Evolutionary conservation across 345 rosid genomes (phyloP).

Genomic region (Salix caprea): DNA sequence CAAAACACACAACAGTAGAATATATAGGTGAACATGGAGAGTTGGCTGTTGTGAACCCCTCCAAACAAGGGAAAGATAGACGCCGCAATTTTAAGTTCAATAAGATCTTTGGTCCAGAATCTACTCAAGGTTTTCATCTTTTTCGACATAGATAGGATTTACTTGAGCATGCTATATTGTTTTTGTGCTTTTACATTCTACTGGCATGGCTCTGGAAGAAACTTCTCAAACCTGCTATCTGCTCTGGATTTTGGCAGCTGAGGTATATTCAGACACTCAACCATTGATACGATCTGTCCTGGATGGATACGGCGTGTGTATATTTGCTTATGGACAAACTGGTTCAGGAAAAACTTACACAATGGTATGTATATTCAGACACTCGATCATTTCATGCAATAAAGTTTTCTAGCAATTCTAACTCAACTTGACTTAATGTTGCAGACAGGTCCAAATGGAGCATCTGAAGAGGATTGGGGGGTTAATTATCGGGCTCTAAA

Average conservation of each 20-base stretch:
- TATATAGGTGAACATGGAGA: constrained; percentile 74
- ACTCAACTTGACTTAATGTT: constrained; percentile 6
- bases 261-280: constrained; percentile 68
- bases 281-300: constrained; percentile 70
- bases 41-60: constrained; percentile 58
- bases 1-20: constrained; percentile 51
- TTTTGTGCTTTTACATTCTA: neutral
- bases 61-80: constrained; percentile 75
- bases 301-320: constrained; percentile 87
- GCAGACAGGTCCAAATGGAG: constrained; percentile 66
- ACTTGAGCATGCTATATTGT: constrained; percentile 3
- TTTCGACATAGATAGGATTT: neutral
- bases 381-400: neutral
- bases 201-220: neutral
- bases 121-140: constrained; percentile 71
- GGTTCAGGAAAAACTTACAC: constrained; percentile 96
- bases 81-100: constrained; percentile 65
- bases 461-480: constrained; percentile 76
- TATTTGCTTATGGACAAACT: constrained; percentile 98
- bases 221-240: constrained; percentile 12
- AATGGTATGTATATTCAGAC: constrained; percentile 44
- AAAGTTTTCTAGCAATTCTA: neutral
- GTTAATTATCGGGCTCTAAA: constrained; percentile 83
- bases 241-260: constrained; percentile 46
- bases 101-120: constrained; percentile 59